Evolutionary conservation across 139 green algal genomes (phyloP).

Genomic region (Chlorella vulgaris): DNA sequence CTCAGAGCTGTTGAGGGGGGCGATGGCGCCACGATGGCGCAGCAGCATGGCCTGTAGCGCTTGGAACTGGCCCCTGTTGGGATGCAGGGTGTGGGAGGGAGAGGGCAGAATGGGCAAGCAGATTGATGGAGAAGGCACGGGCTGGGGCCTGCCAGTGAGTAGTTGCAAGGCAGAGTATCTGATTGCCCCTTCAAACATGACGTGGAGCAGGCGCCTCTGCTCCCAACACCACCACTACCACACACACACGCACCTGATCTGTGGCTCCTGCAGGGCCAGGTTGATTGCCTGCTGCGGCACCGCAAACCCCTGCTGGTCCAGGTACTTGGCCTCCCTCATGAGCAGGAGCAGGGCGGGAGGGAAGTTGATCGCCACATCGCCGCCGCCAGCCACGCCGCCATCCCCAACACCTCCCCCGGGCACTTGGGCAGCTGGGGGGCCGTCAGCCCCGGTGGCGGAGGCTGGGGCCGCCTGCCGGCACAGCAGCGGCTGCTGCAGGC

Average conservation of each 20-base stretch:
- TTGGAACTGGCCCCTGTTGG: conserved; percentile 10
- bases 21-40: conserved; percentile 64
- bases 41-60: conserved; percentile 79
- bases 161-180: background rate
- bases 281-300: conserved; percentile 87
- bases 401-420: conserved; percentile 31
- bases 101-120: background rate
- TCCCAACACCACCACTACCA: no score
- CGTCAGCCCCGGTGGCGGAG: background rate
- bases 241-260: conserved; percentile 73
- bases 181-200: no score
- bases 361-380: conserved; percentile 79
- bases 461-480: background rate
- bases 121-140: background rate
- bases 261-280: conserved; percentile 80
- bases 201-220: no score
- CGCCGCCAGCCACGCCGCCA: background rate
- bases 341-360: conserved; percentile 68
- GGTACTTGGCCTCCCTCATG: conserved; percentile 84
- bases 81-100: background rate
- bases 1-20: conserved; percentile 67
- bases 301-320: conserved; percentile 88
- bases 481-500: conserved; percentile 80
- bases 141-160: no score
- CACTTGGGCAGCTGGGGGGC: background rate